phyloP scores from a whole-genome alignment of 139 green algal genomes.

The Desmodesmus armatus region DNA sequence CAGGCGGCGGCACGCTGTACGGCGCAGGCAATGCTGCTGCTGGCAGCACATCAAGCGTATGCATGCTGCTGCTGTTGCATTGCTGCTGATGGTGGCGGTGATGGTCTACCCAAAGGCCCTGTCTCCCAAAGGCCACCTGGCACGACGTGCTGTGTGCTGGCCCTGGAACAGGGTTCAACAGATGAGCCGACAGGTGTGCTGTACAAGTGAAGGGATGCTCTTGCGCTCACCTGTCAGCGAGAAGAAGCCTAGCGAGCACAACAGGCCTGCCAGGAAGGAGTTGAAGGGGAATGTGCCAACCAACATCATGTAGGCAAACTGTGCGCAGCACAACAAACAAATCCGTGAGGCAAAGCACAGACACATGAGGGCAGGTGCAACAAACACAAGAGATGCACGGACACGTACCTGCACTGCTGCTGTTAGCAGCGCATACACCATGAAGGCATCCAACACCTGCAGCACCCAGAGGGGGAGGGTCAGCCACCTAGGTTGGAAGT shows the following conservation, averaged over 20 bases:
- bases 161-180: too few species aligned
- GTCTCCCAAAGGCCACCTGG: too few species aligned
- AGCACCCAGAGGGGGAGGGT: neutral
- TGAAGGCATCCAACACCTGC: slow-evolving; percentile 76
- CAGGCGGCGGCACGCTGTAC: too few species aligned
- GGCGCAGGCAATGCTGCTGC: too few species aligned
- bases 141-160: too few species aligned
- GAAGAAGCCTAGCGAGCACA: slow-evolving; percentile 81
- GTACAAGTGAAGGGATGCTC: too few species aligned
- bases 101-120: too few species aligned
- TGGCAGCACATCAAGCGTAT: too few species aligned
- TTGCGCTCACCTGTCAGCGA: slow-evolving; percentile 79
- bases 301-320: slow-evolving; percentile 84
- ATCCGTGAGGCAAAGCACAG: neutral
- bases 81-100: too few species aligned
- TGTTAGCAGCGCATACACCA: slow-evolving; percentile 68
- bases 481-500: neutral
- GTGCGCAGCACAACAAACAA: slow-evolving; percentile 23
- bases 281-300: slow-evolving; percentile 93
- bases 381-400: neutral
- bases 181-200: too few species aligned
- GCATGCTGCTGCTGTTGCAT: too few species aligned
- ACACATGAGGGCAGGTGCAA: neutral
- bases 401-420: slow-evolving; percentile 65
- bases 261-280: slow-evolving; percentile 83